These are phyloP conservation scores for Aspergillus hiratsukae DNA, from an alignment of 2,329 filamentous ascomycete species.

Conservation along the genomic window DNA sequence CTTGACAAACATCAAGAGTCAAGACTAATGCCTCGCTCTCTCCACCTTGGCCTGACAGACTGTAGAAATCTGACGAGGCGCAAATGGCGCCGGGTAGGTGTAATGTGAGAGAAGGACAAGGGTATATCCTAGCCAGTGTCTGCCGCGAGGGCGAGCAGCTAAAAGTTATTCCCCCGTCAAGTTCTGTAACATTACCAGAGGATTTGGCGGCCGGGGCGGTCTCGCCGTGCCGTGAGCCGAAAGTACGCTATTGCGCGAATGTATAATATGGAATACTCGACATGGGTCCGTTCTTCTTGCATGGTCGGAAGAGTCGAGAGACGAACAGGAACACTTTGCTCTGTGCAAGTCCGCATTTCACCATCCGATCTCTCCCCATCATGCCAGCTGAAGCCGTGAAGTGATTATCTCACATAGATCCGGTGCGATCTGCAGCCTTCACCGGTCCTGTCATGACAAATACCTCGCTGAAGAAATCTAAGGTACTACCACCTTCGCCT, in stretches of 20 bases:
- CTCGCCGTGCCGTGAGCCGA: not conserved
- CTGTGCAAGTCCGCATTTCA: not conserved
- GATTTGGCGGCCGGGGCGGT: not conserved
- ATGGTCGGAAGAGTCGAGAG: not conserved
- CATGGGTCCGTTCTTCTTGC: not conserved
- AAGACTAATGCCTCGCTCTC: not conserved
- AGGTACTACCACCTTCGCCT: not conserved
- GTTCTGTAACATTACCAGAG: not conserved
- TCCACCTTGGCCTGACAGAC: not conserved
- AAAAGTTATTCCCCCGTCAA: too few relatives aligned
- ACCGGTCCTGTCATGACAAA: not conserved
- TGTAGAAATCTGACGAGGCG: not conserved
- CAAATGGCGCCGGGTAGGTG: not conserved
- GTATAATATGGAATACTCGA: not conserved
- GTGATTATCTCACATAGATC: not conserved
- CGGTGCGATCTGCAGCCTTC: not conserved
- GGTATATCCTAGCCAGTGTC: not conserved
- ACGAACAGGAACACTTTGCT: not conserved
- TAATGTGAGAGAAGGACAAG: not conserved
- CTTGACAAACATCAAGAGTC: not conserved
- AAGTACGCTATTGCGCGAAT: not conserved
- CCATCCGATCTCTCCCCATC: not conserved
- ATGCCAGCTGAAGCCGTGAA: not conserved
- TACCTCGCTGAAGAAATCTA: not conserved
- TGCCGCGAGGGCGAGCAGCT: not conserved